Evolutionary conservation across 768 basidiomycete genomes (phyloP), one percentile per base, ranked within the genome.

Genomic region (Mycena filopes): DNA sequence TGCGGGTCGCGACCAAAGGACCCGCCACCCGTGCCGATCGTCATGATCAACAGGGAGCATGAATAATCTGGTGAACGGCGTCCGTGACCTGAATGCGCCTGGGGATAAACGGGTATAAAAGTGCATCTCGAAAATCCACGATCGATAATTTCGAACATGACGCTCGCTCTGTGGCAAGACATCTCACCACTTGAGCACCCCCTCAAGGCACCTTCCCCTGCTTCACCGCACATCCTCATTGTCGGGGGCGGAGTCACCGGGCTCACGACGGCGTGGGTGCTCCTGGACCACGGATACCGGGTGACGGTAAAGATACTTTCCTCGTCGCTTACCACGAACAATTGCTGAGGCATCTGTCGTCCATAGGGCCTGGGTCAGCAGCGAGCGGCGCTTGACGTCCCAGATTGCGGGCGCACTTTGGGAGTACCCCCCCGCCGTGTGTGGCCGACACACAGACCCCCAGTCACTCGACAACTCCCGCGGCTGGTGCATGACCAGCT

Each of bases 371-470:
- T 63, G 43, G 43, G 61, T 55, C 2, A 63, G 49, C 50, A 55
- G 43, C 54, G 26, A 53, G 18, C 49, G 25, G 7, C 61, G 21
- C 43, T 42, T 45, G 18, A 41, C 18, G 46, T 48, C 69, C 2
- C 60, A 60, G 45, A 63, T 41, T 36, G 47, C 36, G 54, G 48
- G 51, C 21, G 45, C 54, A 16, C 75, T 76, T 23, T 80, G 79
- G 79, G 79, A 80, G 60, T 79, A 73, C 65, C 79, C 79, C 1
- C 79, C 79, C 20, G 79, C 79, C 4, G 79, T 80, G 20, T 80
- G 79, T 64, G 79, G 79, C 47, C 70, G 75, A 41, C 79, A 80
- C 67, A 77, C 77, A 6, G 77, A 79, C 70, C 60, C 69, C n/a
- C 73, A 75, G 53, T 80, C 78, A 7, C 70, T 80, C 12, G 66